Evolutionary conservation across 2,329 filamentous ascomycete genomes (phyloP), one percentile per base, ranked within the genome.

Genomic region (Neoascochyta sp.): DNA sequence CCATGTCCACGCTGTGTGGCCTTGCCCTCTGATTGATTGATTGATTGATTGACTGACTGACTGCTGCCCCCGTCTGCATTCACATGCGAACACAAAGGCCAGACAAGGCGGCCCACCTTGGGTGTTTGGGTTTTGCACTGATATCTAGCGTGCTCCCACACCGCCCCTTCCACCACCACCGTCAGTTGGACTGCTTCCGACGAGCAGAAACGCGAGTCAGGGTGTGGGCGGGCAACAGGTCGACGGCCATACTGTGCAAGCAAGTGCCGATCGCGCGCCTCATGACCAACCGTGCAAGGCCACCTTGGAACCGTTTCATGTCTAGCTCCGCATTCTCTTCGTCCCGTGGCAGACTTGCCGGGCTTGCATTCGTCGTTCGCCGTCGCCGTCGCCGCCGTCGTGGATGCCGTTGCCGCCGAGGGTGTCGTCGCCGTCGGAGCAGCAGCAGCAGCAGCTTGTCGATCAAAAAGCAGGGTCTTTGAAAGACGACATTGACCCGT

Each of bases 41-140:
- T n/a, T n/a, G n/a, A n/a, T n/a, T n/a, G n/a, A n/a, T n/a, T n/a
- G n/a, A n/a, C n/a, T n/a, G n/a, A n/a, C n/a, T n/a, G n/a, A n/a
- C n/a, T n/a, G n/a, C n/a, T n/a, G n/a, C n/a, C n/a, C n/a, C n/a
- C n/a, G 34, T 37, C 29, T 37, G 34, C 24, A 27, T 22, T 37
- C 34, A 37, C 34, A 37, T 33, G 34, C n/a, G n/a, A n/a, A n/a
- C n/a, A n/a, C 29, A 17, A 19, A 13, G 8, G 16, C 31, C 22
- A 27, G 29, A 21, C 26, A 12, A 37, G 14, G 25, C 33, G 26
- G 29, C 34, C 29, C 34, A 32, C 29, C 25, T 28, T 32, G 28
- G 16, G 21, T 24, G 15, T 14, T 32, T 14, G 4, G 25, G 12
- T 16, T 26, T 13, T 18, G 23, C 17, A 10, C 18, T 12, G n/a